Base-by-base conservation (phyloP, 2,329 filamentous ascomycete genomes). In the Penicillium griseofulvum region DNA sequence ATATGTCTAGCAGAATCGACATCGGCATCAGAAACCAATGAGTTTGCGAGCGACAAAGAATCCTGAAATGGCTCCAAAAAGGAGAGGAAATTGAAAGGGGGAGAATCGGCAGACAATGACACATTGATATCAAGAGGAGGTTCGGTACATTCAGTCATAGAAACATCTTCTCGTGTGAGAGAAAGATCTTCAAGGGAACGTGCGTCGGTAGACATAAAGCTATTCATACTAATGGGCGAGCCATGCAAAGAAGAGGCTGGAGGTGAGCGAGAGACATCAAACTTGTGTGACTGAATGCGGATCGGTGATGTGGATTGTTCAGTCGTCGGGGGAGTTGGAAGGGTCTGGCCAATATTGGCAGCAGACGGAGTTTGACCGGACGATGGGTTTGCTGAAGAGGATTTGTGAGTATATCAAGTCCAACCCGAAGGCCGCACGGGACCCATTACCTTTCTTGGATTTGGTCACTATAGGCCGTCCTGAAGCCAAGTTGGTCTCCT, bases 401-500 rank as follows among this genome's bases (percentile, higher is more conserved):
- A 14, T 28, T 37, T 28, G 43, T 44, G 17, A 49, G 49, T 33
- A 49, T 38, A 22, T 34, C n/a, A 22, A 17, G 17, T 24, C 28
- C 14, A 11, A 17, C 5, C 22, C 14, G 14, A 34, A 14, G 2
- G 6, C 31, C 28, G 5, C 22, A 11, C n/a, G 5, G 14, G 19
- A 12, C n/a, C 29, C 17, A 12, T 38, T 62, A 78, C 78, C 70
- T 73, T 80, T 82, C 67, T 78, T 81, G 38, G 73, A 58, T 63
- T 79, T 81, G 14, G 51, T 38, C 14, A 63, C 53, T 28, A 62
- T 58, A 24, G 69, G 49, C 10, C 58, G 58, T 37, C 71, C 76
- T 31, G 68, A 64, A 11, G 67, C 73, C 59, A 85, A 78, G 52
- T 75, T 84, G 44, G 82, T 80, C 61, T 89, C 86, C 65, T 87